Evolutionary conservation across 257 asterid species (phyloP).

Genomic region (Buddleja alternifolia): DNA sequence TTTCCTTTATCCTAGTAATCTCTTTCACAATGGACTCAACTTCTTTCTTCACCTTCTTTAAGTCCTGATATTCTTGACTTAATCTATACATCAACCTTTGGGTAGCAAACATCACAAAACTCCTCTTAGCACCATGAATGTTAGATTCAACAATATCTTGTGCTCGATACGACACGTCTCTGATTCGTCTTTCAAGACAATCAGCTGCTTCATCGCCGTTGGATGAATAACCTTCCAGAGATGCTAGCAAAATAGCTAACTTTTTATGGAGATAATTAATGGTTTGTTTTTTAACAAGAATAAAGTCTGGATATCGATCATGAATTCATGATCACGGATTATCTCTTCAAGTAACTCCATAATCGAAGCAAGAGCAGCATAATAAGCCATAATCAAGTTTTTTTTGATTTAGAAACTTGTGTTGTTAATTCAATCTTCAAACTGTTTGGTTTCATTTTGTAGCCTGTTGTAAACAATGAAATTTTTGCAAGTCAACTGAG

Average conservation of each 20-base stretch:
- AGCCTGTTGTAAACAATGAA: too few relatives aligned
- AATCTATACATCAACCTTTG: not conserved
- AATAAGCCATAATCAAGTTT: not conserved
- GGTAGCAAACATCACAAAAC: not conserved
- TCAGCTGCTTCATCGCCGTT: not conserved
- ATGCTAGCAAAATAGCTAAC: not conserved
- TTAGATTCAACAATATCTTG: not conserved
- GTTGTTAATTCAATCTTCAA: too few relatives aligned
- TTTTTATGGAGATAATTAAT: not conserved
- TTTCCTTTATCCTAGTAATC: not conserved
- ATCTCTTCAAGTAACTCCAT: not conserved
- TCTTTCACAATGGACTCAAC: not conserved
- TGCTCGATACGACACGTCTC: conserved; percentile 10
- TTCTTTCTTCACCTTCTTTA: not conserved
- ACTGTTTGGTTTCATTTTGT: too few relatives aligned
- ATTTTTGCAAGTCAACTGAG: too few relatives aligned
- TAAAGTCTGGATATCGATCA: not conserved
- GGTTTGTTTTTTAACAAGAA: not conserved
- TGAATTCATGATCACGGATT: too few relatives aligned
- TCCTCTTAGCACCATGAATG: too few relatives aligned
- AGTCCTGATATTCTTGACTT: too few relatives aligned
- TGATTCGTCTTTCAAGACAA: not conserved
- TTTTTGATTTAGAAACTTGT: too few relatives aligned
- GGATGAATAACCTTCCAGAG: not conserved
- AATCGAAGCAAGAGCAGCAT: not conserved